Conservation (phyloP, 805 yeast genomes). For the Ogataea populi-albae region DNA sequence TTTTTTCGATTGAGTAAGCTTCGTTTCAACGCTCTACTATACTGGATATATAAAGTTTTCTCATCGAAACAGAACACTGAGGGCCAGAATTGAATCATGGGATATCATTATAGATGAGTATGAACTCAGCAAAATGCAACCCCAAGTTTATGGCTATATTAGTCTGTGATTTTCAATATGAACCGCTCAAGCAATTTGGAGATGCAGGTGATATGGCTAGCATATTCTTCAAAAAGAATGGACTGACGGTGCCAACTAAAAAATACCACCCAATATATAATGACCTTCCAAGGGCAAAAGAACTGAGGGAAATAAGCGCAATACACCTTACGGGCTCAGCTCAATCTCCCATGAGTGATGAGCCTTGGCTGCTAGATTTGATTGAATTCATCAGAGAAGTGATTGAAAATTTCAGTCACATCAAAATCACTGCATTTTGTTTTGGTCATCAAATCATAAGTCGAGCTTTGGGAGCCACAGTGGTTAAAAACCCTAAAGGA, state of each 20-base stretch:
- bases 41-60: too few relatives aligned
- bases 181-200: slow-evolving; percentile 1
- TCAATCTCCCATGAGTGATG: slow-evolving; percentile 42
- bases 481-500: slow-evolving; percentile 57
- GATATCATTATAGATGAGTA: too few relatives aligned
- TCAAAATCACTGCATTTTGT: slow-evolving; percentile 71
- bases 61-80: too few relatives aligned
- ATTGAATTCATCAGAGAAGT: slow-evolving; percentile 33
- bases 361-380: slow-evolving; percentile 42
- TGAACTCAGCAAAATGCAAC: too few relatives aligned
- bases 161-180: slow-evolving; percentile 8
- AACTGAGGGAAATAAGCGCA: slow-evolving; percentile 35
- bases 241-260: slow-evolving; percentile 9
- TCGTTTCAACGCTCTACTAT: too few relatives aligned
- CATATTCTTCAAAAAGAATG: slow-evolving; percentile 9
- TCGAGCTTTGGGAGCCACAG: slow-evolving; percentile 59
- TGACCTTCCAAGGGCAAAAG: slow-evolving; percentile 19
- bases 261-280: slow-evolving; percentile 10
- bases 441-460: slow-evolving; percentile 85
- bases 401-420: slow-evolving; percentile 15
- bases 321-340: slow-evolving; percentile 55
- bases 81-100: too few relatives aligned
- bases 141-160: slow-evolving; percentile 6
- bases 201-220: slow-evolving; percentile 11
- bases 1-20: too few relatives aligned